Percentiles rank a stretch among this genome's conserved stretches.
These are phyloP conservation scores for Podaxis sp. DNA, from an alignment of 768 basidiomycete genomes.

Conservation along the genomic window DNA sequence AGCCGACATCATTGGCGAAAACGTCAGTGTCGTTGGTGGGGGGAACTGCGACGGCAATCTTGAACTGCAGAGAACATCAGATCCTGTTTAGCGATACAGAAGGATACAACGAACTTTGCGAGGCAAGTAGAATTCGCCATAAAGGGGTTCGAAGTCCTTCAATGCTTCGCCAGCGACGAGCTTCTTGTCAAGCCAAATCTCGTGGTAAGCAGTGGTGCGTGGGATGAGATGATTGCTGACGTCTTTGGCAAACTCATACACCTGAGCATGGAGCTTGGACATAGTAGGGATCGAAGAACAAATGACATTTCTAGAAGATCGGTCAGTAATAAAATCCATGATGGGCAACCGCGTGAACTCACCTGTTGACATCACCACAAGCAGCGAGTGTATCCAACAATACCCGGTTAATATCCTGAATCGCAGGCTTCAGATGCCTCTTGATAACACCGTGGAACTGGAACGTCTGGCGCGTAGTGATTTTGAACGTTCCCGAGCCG, in stretches of 20 bases:
- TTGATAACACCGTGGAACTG: constrained; percentile 99
- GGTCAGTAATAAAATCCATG: neutral
- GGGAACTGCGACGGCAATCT: constrained; percentile 93
- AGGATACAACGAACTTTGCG: constrained; percentile 61
- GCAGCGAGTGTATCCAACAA: constrained; percentile 95
- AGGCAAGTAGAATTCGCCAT: constrained; percentile 95
- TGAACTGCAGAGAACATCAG: constrained; percentile 59
- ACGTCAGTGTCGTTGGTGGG: constrained; percentile 96
- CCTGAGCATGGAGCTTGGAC: constrained; percentile 81
- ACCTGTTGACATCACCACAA: constrained; percentile 97
- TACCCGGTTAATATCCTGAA: constrained; percentile 90
- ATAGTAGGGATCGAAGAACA: constrained; percentile 88
- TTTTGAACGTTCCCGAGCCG: constrained; percentile 91
- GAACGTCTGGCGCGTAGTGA: constrained; percentile 97
- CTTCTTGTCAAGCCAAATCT: constrained; percentile 99
- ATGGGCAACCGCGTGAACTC: constrained; percentile 15
- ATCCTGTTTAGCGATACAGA: neutral
- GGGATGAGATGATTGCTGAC: constrained; percentile 88
- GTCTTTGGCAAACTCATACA: constrained; percentile 77
- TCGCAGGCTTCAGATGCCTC: constrained; percentile 90
- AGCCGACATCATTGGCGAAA: constrained; percentile 93
- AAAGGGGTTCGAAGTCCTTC: constrained; percentile 95
- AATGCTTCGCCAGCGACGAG: constrained; percentile 90
- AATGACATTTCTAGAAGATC: constrained; percentile 70
- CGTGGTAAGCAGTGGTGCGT: constrained; percentile 90